These are phyloP conservation scores for Cladosporium colombiae DNA, from an alignment of 2,329 filamentous ascomycete species.

Conservation along the genomic window DNA sequence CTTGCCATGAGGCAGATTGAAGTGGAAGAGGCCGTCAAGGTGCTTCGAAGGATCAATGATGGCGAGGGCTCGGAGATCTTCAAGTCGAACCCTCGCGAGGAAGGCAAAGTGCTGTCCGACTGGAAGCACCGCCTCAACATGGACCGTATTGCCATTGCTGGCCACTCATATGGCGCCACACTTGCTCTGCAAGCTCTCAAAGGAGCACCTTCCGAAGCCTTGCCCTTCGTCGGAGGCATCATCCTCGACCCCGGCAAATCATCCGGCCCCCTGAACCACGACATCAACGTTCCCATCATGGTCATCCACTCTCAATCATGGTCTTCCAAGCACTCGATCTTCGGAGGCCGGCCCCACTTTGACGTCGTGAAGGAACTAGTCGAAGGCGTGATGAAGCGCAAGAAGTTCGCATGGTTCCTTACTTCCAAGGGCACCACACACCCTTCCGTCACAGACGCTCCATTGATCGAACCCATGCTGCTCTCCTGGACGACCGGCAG, in stretches of 20 bases:
- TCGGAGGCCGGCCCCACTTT: constrained; percentile 66
- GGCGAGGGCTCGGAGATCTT: constrained; percentile 39
- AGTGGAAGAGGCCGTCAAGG: constrained; percentile 47
- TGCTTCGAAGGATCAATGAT: constrained; percentile 43
- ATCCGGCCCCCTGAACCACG: constrained; percentile 61
- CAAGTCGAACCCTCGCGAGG: constrained; percentile 50
- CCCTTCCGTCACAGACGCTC: constrained; percentile 66
- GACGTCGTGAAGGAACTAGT: constrained; percentile 62
- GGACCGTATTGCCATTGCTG: constrained; percentile 57
- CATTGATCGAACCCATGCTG: constrained; percentile 62
- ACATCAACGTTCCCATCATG: constrained; percentile 60
- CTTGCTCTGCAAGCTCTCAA: constrained; percentile 63
- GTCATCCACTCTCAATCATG: constrained; percentile 67
- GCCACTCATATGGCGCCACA: constrained; percentile 68
- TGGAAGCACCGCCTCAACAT: constrained; percentile 60
- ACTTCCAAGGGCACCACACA: constrained; percentile 51
- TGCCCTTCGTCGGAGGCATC: constrained; percentile 59
- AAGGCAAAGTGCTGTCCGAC: constrained; percentile 49
- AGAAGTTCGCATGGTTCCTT: constrained; percentile 47
- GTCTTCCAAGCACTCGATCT: constrained; percentile 58
- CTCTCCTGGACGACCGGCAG: constrained; percentile 64
- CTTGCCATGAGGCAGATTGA: constrained; percentile 49
- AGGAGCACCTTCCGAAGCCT: constrained; percentile 44
- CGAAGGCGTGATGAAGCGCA: constrained; percentile 44
- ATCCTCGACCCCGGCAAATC: constrained; percentile 67